phyloP scores from a whole-genome alignment of 805 yeast genomes.

The Yamadazyma insecticola region DNA sequence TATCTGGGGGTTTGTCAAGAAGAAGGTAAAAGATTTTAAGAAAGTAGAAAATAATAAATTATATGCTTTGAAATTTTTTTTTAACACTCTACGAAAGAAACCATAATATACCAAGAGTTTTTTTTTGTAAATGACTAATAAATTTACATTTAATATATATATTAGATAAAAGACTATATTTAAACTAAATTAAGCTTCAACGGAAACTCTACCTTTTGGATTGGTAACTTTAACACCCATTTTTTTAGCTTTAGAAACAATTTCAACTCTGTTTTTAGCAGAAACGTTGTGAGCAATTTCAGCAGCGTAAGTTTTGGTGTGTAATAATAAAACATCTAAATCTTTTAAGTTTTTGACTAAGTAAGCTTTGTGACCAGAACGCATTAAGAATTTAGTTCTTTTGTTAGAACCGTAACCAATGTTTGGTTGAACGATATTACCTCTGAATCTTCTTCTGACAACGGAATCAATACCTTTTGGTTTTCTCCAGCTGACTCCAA shows the following conservation, averaged over 20 bases:
- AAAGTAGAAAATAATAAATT: too few species aligned
- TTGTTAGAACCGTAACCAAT: constrained; percentile 99
- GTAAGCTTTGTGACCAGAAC: constrained; percentile 98
- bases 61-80: too few species aligned
- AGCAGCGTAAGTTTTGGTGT: constrained; percentile 99
- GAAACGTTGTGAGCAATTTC: constrained; percentile 99
- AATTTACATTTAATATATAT: too few species aligned
- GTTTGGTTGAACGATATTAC: constrained; percentile 98
- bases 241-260: constrained; percentile 95
- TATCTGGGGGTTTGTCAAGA: constrained; percentile 20
- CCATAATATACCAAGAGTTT: too few species aligned
- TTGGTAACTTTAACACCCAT: constrained; percentile 98
- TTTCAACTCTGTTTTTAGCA: constrained; percentile 96
- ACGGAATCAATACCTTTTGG: constrained; percentile 99
- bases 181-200: constrained; percentile 98
- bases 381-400: constrained; percentile 92
- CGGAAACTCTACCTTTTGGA: constrained; percentile 97
- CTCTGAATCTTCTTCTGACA: constrained; percentile 99
- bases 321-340: constrained; percentile 91
- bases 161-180: too few species aligned
- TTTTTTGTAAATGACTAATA: too few species aligned
- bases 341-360: constrained; percentile 89
- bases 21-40: constrained; percentile 11
- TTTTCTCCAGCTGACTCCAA: constrained; percentile 99
- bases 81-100: too few species aligned